Evolutionary conservation across 108 stramenopile species (phyloP).

Genomic region (Stephanodiscus minutulus): DNA sequence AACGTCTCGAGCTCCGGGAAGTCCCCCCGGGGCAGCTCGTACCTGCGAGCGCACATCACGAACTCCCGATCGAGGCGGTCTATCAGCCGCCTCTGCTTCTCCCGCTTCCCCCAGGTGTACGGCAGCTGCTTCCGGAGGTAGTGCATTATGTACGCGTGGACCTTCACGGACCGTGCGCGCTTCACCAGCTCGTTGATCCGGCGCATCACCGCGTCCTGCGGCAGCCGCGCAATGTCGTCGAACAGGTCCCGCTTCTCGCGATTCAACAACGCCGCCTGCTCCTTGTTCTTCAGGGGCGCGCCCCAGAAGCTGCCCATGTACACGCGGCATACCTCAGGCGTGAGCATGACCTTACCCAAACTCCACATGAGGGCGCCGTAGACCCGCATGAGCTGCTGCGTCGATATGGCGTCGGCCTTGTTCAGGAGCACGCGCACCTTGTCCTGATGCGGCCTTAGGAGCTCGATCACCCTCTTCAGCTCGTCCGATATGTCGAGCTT

Average conservation of each 20-base stretch:
- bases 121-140: conserved; percentile 97
- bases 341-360: conserved; percentile 95
- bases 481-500: conserved; percentile 90
- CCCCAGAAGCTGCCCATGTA: conserved; percentile 99
- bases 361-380: conserved; percentile 94
- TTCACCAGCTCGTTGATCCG: conserved; percentile 99
- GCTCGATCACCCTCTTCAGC: conserved; percentile 79
- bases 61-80: conserved; percentile 93
- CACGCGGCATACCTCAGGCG: conserved; percentile 98
- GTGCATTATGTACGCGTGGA: conserved; percentile 98
- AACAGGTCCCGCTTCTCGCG: conserved; percentile 93
- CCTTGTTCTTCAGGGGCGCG: conserved; percentile 76
- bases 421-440: conserved; percentile 85
- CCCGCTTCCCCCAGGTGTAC: conserved; percentile 90
- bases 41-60: conserved; percentile 79
- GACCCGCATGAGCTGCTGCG: conserved; percentile 89
- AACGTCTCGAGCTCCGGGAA: conserved; percentile 83
- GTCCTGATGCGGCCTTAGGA: conserved; percentile 71
- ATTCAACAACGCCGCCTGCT: conserved; percentile 81
- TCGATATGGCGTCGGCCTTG: conserved; percentile 85
- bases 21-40: conserved; percentile 87
- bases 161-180: conserved; percentile 94
- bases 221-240: conserved; percentile 91
- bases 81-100: conserved; percentile 93
- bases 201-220: conserved; percentile 96